phyloP scores from a whole-genome alignment of 2,329 filamentous ascomycete species.

The Aspergillus clavatus region DNA sequence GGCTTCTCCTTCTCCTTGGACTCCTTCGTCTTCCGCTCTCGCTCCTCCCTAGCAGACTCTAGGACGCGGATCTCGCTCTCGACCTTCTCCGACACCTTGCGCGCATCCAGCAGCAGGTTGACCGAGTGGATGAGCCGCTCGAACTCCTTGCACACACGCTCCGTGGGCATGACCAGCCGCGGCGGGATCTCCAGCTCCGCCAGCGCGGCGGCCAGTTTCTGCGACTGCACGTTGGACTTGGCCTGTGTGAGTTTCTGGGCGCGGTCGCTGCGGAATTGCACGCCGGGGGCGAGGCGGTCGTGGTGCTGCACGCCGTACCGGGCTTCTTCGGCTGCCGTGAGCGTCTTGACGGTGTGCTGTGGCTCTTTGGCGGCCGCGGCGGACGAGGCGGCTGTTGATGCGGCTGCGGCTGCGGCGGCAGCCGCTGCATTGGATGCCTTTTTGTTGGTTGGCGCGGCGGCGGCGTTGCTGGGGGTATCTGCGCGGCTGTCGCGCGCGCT shows the following conservation, averaged over 20 bases:
- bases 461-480: constrained; percentile 30
- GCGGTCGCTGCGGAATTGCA: constrained; percentile 74
- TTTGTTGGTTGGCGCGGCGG: constrained; percentile 19
- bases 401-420: constrained; percentile 37
- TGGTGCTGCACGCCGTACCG: constrained; percentile 81
- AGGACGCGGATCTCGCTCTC: constrained; percentile 46
- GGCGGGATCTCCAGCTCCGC: constrained; percentile 45
- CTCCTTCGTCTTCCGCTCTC: constrained; percentile 33
- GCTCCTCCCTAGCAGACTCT: constrained; percentile 39
- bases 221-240: constrained; percentile 48
- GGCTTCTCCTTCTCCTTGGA: constrained; percentile 25
- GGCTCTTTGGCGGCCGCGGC: constrained; percentile 28
- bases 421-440: constrained; percentile 36
- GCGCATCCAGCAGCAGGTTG: constrained; percentile 44
- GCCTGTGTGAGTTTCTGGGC: constrained; percentile 47
- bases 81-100: constrained; percentile 46
- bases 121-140: constrained; percentile 46
- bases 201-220: constrained; percentile 45
- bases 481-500: constrained; percentile 35
- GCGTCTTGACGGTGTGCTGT: constrained; percentile 59
- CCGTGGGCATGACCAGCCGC: constrained; percentile 47
- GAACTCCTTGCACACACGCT: constrained; percentile 47
- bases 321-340: constrained; percentile 69
- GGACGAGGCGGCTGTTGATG: no score
- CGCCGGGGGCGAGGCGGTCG: constrained; percentile 78